Evolutionary conservation across 2,329 filamentous ascomycete species (phyloP), one percentile per base, ranked within the genome.

Genomic region (Diaporthe sp.): DNA sequence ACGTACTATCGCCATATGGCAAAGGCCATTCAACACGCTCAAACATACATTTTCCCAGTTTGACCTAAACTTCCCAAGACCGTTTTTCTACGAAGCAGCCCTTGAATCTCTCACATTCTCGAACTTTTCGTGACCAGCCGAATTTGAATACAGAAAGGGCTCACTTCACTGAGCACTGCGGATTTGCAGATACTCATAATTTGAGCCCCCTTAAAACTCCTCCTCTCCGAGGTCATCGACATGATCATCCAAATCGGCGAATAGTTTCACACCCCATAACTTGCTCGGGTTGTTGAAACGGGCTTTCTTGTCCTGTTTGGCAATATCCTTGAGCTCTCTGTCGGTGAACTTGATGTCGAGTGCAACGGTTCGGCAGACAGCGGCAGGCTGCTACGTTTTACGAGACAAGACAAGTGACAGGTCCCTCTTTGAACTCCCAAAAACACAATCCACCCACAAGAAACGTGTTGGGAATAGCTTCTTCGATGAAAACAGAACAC

Each of bases 311-410:
- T 76, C 75, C 15, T 68, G 65, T 59, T 75, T 73, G 0, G 76
- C 70, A 74, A 85, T 81, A 9, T 80, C 78, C 15, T 75, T 70
- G 51, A 86, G 76, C 78, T 89, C 85, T 37, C 81, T 80, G 9
- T 81, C 76, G 10, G 81, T 80, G 74, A 88, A 81, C 12, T 74
- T 76, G 68, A 86, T 83, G 5, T 92, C 85, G 56, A 87, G 84
- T 72, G 92, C 86, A 50, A 22, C 3, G 25, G 35, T 37, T 50
- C 63, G 63, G 63, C 63, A 66, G 30, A 51, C 30, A 27, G 30
- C 63, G 63, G 42, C 63, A 66, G 44, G 63, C 51, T 51, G 63
- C 44, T 68, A 68, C 47, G n/a, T 30, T 37, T n/a, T 53, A 53
- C 47, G 32, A 37, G 63, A 68, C 63, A 22, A 68, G 63, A 53